Base-by-base conservation (phyloP, 805 yeast species). In the Priceomyces haplophilus region DNA sequence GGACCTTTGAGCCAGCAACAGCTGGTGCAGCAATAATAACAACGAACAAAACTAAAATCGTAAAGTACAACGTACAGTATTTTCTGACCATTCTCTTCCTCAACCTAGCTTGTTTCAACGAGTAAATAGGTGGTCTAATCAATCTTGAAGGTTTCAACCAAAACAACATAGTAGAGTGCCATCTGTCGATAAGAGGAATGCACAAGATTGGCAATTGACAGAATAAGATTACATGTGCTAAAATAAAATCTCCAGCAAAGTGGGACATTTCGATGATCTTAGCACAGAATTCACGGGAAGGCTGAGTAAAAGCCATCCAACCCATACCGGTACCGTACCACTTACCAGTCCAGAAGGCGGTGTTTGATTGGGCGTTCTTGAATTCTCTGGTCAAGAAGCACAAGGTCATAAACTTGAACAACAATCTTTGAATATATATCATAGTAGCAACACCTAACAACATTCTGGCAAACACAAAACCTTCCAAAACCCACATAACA, bases 271-370 rank as follows among this genome's bases (percentile, higher is more conserved):
- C 99, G 55, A 91, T 87, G 50, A 84, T 78, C 79, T 93, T 93
- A 53, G 97, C 97, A 58, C 81, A 77, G 61, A 88, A 88, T 73
- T 93, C 99, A 77, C 99, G 88, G 41, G 86, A 62, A 49, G 99
- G 99, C 73, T 91, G 98, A 25, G 98, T 83, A 76, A 86, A 79
- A 16, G 97, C 96, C 78, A 84, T 81, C 80, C 83, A 82, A 46
- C 98, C 99, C 67, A 91, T 71, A 60, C 96, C 93, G 47, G 87
- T 76, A 46, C 95, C 93, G 66, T 90, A 89, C 99, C 99, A 93
- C 70, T 89, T 90, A 78, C 99, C 99, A 45, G 96, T 87, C 99
- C 99, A 93, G 95, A 95, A 93, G 21, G 99, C 98, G 55, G 95
- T 85, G 73, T 93, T 93, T 29, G 98, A 76, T 61, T 83, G 88